Conservation (phyloP, 805 yeast species). For the Zygotorulaspora chibaensis region DNA sequence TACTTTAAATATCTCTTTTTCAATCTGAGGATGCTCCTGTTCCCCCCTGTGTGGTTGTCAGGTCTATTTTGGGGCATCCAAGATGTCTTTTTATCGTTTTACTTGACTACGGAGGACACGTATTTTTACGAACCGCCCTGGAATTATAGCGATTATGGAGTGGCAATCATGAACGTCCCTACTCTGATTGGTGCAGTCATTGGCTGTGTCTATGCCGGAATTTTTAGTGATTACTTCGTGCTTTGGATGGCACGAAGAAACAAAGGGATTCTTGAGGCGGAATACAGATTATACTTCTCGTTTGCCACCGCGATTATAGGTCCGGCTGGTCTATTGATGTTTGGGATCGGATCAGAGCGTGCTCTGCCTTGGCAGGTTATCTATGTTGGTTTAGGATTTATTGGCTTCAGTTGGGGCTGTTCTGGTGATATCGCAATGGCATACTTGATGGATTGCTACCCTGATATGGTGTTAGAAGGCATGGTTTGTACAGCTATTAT, state of each 20-base stretch:
- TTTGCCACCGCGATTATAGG: constrained; percentile 53
- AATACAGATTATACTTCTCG: constrained; percentile 55
- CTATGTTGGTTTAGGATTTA: constrained; percentile 58
- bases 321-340: constrained; percentile 58
- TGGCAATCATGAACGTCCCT: constrained; percentile 74
- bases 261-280: constrained; percentile 61
- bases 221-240: constrained; percentile 55
- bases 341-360: constrained; percentile 61
- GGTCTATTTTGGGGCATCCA: constrained; percentile 80
- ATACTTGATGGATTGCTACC: constrained; percentile 63
- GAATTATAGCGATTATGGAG: constrained; percentile 59
- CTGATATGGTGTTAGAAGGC: constrained; percentile 65
- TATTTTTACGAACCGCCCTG: constrained; percentile 62
- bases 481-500: constrained; percentile 66
- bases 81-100: constrained; percentile 71
- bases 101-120: constrained; percentile 68
- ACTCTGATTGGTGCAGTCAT: constrained; percentile 60
- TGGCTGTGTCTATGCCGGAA: constrained; percentile 64
- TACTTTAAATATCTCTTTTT: constrained; percentile 48
- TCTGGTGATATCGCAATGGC: constrained; percentile 69
- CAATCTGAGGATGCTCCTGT: constrained; percentile 53
- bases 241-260: constrained; percentile 57
- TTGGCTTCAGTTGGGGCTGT: constrained; percentile 67
- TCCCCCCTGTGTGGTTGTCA: constrained; percentile 61
- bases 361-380: constrained; percentile 50